Evolutionary conservation across 805 yeast species (phyloP).

Genomic region (Zygoascus flipseniorum): DNA sequence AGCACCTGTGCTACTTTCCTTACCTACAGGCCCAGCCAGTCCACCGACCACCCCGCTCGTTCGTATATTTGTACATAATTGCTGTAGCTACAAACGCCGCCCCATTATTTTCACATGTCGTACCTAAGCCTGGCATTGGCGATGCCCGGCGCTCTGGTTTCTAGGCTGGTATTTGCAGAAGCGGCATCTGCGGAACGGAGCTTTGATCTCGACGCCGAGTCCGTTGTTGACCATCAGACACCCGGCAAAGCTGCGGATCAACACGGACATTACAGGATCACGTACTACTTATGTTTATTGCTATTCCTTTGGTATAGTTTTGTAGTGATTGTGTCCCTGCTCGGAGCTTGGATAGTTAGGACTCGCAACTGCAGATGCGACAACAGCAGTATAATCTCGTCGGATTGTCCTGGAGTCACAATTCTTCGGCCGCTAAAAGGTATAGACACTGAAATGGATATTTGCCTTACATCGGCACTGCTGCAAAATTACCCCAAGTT

Average conservation of each 20-base stretch:
- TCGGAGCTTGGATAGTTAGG: slow-evolving; percentile 6
- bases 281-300: slow-evolving; percentile 4
- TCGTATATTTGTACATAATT: background rate
- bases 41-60: no score
- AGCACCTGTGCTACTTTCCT: no score
- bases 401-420: slow-evolving; percentile 46
- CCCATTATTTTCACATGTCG: background rate
- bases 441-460: slow-evolving; percentile 62
- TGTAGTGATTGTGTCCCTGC: slow-evolving; percentile 5
- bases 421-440: slow-evolving; percentile 81
- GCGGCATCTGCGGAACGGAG: background rate
- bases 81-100: background rate
- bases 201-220: background rate
- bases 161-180: background rate
- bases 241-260: background rate
- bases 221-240: background rate
- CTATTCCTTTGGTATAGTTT: slow-evolving; percentile 11
- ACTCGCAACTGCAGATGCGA: background rate
- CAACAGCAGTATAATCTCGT: background rate
- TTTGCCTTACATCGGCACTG: slow-evolving; percentile 61
- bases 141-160: background rate
- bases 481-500: slow-evolving; percentile 61
- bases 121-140: background rate
- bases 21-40: no score
- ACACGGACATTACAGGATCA: background rate